Base-by-base conservation (phyloP, 495 filamentous ascomycete species). In the Trichodelitschia bisporula region DNA sequence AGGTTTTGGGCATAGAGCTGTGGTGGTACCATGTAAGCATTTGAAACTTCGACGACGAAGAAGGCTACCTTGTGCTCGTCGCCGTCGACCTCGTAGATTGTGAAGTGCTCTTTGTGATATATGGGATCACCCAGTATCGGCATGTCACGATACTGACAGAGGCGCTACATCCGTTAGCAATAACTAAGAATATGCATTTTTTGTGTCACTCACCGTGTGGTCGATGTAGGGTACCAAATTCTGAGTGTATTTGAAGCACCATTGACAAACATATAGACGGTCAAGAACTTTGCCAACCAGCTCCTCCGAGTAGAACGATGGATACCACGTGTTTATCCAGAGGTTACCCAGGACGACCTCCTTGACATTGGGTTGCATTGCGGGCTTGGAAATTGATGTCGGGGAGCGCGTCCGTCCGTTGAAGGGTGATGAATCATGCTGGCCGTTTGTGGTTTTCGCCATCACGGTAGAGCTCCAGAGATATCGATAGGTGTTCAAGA, bases 1-100 rank as follows among this genome's bases (percentile, higher is more conserved):
- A 97, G 63, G 45, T 91, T 92, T 52, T 95, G 86, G 38, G 77
- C 77, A 51, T 82, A 97, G 10, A 92, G 64, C 66, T 91, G 32
- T 1, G 15, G 16, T 30, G n/a, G n/a, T n/a, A 29, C 26, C n/a
- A n/a, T 3, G 19, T 30, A 11, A 18, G 28, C 21, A 25, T 21
- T n/a, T 39, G 8, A 28, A 15, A 23, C 27, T 19, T 26, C 6
- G 14, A 53, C 59, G n/a, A n/a, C n/a, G n/a, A n/a, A n/a, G n/a
- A n/a, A n/a, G n/a, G n/a, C 43, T 46, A 73, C 72, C 39, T 64
- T 72, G 33, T 93, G 61, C 36, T 75, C 63, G 41, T 75, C 75
- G 18, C 86, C 86, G 44, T 97, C 86, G 1, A 97, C 64, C 47
- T 93, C 77, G 61, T 77, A 83, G n/a, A 97, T 71, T 29, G 52